Evolutionary conservation across 257 asterid species (phyloP), one percentile per base, ranked within the genome.

Genomic region (Galeopsis tetrahit): DNA sequence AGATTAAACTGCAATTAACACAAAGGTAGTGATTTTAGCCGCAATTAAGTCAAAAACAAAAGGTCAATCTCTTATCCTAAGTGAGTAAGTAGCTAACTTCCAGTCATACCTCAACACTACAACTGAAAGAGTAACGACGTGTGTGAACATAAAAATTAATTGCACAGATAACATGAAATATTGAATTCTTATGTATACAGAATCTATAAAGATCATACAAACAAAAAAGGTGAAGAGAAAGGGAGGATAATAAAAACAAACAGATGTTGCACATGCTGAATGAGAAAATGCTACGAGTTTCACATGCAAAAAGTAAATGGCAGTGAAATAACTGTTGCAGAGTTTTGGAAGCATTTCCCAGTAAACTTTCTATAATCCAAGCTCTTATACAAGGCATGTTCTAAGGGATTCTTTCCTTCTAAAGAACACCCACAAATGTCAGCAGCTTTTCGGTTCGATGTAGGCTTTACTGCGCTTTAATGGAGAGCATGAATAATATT

Each of bases 281-380:
- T 35, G 35, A 58, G 35, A 21, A 10, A 17, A 44, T 7, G 11
- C 11, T 35, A 75, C 4, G 8, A 56, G 49, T 14, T 14, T 59
- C 67, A 40, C 75, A 21, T 17, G 6, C 69, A 52, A 69, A 38
- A 43, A 39, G 35, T 17, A 40, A 51, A 35, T 49, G 38, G 49
- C 62, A 44, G 49, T 13, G 10, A 31, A 42, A n/a, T 14, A 44
- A 34, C 66, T 28, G 67, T 8, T 52, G 42, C 52, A 15, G n/a
- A 15, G n/a, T 58, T 17, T 46, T 39, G 51, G 48, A 53, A 58
- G 33, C 32, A 38, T 10, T 63, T 32, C 17, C 17, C 2, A 36
- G 11, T 35, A 38, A 46, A 59, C 15, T 21, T 77, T 21, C 28
- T 21, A 21, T 38, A 2, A 58, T 15, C 2, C 43, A 68, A 34